phyloP scores from a whole-genome alignment of 2,329 filamentous ascomycete genomes.

The Pseudogymnoascus sp. region DNA sequence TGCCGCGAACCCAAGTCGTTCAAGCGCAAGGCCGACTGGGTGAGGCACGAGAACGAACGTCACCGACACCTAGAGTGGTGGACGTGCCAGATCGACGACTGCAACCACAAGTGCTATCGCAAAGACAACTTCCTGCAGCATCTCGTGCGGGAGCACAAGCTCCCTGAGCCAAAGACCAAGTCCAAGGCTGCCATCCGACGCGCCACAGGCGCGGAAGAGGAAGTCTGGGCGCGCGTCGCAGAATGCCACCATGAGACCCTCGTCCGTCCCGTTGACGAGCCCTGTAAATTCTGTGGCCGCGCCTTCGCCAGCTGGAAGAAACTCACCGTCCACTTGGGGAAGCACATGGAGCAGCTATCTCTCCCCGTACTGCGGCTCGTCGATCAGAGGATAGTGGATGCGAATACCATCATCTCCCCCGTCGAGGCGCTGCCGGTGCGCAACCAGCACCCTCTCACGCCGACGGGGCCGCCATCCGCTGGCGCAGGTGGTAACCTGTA shows the following conservation, averaged over 20 bases:
- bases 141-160: conserved; percentile 84
- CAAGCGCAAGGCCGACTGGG: conserved; percentile 94
- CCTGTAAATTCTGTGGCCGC: conserved; percentile 81
- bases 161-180: conserved; percentile 72
- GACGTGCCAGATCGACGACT: conserved; percentile 75
- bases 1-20: conserved; percentile 85
- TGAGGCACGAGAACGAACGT: conserved; percentile 85
- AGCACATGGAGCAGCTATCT: conserved; percentile 89
- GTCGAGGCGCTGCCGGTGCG: conserved; percentile 45
- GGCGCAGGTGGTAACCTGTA: background rate
- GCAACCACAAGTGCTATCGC: conserved; percentile 72
- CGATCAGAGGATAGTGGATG: conserved; percentile 42
- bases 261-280: conserved; percentile 61
- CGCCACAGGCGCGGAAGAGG: conserved; percentile 44
- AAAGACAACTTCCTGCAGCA: conserved; percentile 92
- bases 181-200: conserved; percentile 60
- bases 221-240: conserved; percentile 71
- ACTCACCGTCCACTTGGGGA: conserved; percentile 82
- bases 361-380: conserved; percentile 66
- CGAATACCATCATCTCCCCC: conserved; percentile 60
- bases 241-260: conserved; percentile 64
- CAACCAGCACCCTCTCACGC: conserved; percentile 25
- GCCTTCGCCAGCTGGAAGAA: conserved; percentile 83
- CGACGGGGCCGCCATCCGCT: background rate
- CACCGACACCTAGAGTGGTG: conserved; percentile 89